Evolutionary conservation across 192 early-diverging fungal species (phyloP), one percentile per base, ranked within the genome.

Genomic region (Linnemannia hyalina): DNA sequence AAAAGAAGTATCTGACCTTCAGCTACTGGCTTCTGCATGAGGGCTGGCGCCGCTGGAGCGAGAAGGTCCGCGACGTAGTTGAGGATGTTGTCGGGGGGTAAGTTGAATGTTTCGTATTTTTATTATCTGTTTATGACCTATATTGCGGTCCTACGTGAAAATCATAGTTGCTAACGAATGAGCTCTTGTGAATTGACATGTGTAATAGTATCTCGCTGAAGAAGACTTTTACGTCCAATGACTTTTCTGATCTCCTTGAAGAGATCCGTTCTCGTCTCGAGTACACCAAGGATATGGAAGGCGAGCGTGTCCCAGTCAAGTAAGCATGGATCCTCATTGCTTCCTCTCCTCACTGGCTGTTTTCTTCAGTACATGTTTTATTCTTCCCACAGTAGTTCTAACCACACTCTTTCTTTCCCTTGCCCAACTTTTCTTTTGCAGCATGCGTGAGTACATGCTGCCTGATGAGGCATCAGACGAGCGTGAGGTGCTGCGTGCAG

Each of bases 1-100:
- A 99, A 86, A 92, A 95, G 78, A 92, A 94, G 88, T 99, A 96
- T 85, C 80, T 99, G 85, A 96, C 95, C 72, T 94, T 96, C 81
- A 96, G 91, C 80, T 98, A 97, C 96, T 98, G 95, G 93, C 89
- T 99, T 38, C 80, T 99, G 74, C 95, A 99, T 80, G 91, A 93
- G 73, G 98, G 98, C 0, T 97, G 97, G 95, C 94, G 92, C 76
- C 81, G 88, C 70, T 91, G 93, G 76, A 93, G 94, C 77, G 91
- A 89, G n/a, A 86, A 90, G 68, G 93, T 99, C 49, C 82, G 90
- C 29, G 77, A 84, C 18, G 95, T 95, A 15, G 94, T 96, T 22
- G 91, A 96, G 74, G 88, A 92, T 40, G 82, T 91, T 26, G 70
- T 96, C 55, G 90, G 90, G 68, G 80, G 90, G 94, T 96, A 90